Evolutionary conservation across 805 yeast species (phyloP).

Genomic region (Candida pseudoglaebosa): DNA sequence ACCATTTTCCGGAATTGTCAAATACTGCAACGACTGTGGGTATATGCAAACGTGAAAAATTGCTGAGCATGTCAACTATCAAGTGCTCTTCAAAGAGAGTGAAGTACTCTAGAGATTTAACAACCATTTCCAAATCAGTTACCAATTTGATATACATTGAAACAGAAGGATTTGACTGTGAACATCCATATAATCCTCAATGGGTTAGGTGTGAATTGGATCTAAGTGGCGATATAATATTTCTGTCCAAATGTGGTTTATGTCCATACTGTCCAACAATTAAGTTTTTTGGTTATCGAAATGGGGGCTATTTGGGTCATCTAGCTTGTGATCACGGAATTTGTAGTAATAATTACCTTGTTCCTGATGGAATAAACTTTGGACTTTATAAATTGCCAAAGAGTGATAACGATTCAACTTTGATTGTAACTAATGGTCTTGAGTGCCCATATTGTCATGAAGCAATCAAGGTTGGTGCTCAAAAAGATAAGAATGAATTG

Average conservation of each 20-base stretch:
- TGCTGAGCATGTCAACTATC: neutral
- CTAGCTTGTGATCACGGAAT: conserved; percentile 33
- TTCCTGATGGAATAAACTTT: conserved; percentile 28
- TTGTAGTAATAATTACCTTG: conserved; percentile 25
- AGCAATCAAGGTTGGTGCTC: conserved; percentile 2
- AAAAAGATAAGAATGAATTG: conserved; percentile 4
- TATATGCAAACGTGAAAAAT: neutral
- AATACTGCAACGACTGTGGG: neutral
- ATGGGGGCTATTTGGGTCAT: conserved; percentile 30
- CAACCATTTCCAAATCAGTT: conserved; percentile 12
- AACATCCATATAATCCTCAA: conserved; percentile 30
- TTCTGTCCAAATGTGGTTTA: conserved; percentile 27
- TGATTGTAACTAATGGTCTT: neutral
- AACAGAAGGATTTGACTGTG: conserved; percentile 15
- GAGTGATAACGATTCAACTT: conserved; percentile 12
- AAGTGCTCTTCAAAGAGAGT: conserved; percentile 8
- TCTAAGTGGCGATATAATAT: conserved; percentile 14
- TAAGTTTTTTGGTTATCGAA: conserved; percentile 28
- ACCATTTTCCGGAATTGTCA: neutral
- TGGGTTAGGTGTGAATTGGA: conserved; percentile 25
- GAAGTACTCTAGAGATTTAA: conserved; percentile 13
- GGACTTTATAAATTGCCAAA: conserved; percentile 23
- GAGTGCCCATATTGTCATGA: conserved; percentile 5
- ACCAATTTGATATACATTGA: conserved; percentile 21
- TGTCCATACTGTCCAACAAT: conserved; percentile 30